These are phyloP conservation scores for Monosporozyma aerobia DNA, from an alignment of 805 yeast genomes.

Conservation along the genomic window DNA sequence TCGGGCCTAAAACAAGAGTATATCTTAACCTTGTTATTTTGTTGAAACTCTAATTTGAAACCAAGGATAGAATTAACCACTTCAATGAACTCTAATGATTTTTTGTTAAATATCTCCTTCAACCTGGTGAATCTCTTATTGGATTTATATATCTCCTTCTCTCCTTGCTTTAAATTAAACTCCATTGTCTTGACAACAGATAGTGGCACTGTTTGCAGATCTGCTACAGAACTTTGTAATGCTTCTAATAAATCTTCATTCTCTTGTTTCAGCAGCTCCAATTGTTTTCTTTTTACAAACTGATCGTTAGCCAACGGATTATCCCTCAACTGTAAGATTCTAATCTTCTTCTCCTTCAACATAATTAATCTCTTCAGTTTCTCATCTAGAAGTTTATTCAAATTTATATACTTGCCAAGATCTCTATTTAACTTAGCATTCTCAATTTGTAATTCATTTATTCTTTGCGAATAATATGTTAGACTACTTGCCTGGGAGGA, in stretches of 20 bases:
- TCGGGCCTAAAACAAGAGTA: constrained; percentile 37
- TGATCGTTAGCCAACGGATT: constrained; percentile 62
- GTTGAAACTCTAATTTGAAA: constrained; percentile 57
- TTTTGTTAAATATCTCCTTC: constrained; percentile 49
- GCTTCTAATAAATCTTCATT: constrained; percentile 43
- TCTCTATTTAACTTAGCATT: constrained; percentile 33
- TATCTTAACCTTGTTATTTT: constrained; percentile 47
- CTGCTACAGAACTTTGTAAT: constrained; percentile 10
- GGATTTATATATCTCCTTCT: constrained; percentile 38
- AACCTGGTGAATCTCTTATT: constrained; percentile 45
- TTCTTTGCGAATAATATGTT: constrained; percentile 22
- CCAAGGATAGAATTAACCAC: constrained; percentile 64
- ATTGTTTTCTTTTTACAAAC: constrained; percentile 42
- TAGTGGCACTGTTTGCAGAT: constrained; percentile 40
- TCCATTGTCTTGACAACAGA: constrained; percentile 55
- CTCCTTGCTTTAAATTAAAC: constrained; percentile 41
- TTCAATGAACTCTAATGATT: constrained; percentile 63
- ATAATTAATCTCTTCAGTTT: constrained; percentile 31
- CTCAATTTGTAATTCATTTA: constrained; percentile 34
- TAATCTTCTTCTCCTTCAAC: constrained; percentile 33
- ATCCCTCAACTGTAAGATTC: constrained; percentile 52
- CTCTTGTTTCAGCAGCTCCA: constrained; percentile 47
- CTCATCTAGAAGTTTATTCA: constrained; percentile 30
- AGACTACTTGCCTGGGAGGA: constrained; percentile 10
- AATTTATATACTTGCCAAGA: constrained; percentile 31